A percentile compares a stretch with the other conserved stretches of the same genome.
phyloP scores from a whole-genome alignment of 768 basidiomycete species.

The Inosperma sp. region DNA sequence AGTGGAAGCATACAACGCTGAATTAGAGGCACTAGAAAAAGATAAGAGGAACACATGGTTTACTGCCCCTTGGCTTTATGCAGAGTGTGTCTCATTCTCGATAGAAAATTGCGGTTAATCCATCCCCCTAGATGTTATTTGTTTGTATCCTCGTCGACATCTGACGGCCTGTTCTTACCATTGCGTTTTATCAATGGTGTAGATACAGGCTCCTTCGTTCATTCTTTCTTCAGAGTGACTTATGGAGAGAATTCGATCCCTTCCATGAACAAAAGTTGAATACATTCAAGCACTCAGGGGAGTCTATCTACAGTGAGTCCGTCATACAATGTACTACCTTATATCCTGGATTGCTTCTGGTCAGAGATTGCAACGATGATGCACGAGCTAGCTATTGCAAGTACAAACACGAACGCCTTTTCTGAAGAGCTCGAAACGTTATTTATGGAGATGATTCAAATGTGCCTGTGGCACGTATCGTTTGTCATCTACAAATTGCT shows the following conservation, averaged over 20 bases:
- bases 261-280: constrained; percentile 76
- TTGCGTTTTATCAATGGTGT: no score
- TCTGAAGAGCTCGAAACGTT: constrained; percentile 54
- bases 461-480: constrained; percentile 92
- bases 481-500: no score
- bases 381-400: constrained; percentile 49
- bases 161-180: no score
- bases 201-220: constrained; percentile 84
- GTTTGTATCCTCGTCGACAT: constrained; percentile 38
- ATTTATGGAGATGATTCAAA: constrained; percentile 84
- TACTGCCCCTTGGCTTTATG: constrained; percentile 89
- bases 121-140: constrained; percentile 59
- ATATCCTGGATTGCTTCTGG: neutral
- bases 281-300: constrained; percentile 74
- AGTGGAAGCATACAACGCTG: constrained; percentile 69
- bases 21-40: constrained; percentile 50
- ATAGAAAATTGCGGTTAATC: neutral
- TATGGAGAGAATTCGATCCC: constrained; percentile 79
- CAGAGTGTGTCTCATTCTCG: constrained; percentile 57
- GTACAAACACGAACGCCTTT: constrained; percentile 40
- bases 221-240: constrained; percentile 58
- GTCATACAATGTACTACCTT: neutral
- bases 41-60: constrained; percentile 73
- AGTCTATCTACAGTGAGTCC: constrained; percentile 70
- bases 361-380: constrained; percentile 72